Evolutionary conservation across 2,329 filamentous ascomycete species (phyloP).

Genomic region (Nemania sp.): DNA sequence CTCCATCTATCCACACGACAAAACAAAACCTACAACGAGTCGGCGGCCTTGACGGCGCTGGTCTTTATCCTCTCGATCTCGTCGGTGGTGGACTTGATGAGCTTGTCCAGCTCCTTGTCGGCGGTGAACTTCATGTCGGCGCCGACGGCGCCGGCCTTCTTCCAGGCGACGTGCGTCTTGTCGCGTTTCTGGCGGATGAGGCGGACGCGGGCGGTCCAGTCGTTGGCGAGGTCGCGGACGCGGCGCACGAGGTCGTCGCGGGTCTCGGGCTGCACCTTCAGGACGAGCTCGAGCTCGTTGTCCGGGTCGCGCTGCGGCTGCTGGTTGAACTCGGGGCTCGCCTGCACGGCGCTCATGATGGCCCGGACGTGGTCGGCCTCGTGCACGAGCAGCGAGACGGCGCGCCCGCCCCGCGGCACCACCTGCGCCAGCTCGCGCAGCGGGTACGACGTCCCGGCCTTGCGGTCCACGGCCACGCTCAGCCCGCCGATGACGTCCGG

Average conservation of each 20-base stretch:
- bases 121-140: slow-evolving; percentile 49
- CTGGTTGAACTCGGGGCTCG: slow-evolving; percentile 60
- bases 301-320: slow-evolving; percentile 62
- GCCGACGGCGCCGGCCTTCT: slow-evolving; percentile 48
- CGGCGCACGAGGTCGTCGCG: slow-evolving; percentile 52
- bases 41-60: slow-evolving; percentile 46
- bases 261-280: slow-evolving; percentile 58
- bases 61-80: slow-evolving; percentile 56
- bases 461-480: slow-evolving; percentile 44
- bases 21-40: slow-evolving; percentile 38
- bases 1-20: too few relatives aligned
- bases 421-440: slow-evolving; percentile 61
- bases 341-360: slow-evolving; percentile 60
- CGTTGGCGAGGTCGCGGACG: slow-evolving; percentile 52
- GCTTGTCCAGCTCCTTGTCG: slow-evolving; percentile 52
- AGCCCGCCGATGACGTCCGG: slow-evolving; percentile 54
- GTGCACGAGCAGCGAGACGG: slow-evolving; percentile 45
- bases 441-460: slow-evolving; percentile 46
- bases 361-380: slow-evolving; percentile 54
- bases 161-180: slow-evolving; percentile 55
- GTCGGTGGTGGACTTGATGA: slow-evolving; percentile 53
- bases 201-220: slow-evolving; percentile 56
- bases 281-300: slow-evolving; percentile 62
- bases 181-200: slow-evolving; percentile 53
- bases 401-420: slow-evolving; percentile 51